phyloP scores from a whole-genome alignment of 2,329 filamentous ascomycete species.

The Neopestalotiopsis sp. region DNA sequence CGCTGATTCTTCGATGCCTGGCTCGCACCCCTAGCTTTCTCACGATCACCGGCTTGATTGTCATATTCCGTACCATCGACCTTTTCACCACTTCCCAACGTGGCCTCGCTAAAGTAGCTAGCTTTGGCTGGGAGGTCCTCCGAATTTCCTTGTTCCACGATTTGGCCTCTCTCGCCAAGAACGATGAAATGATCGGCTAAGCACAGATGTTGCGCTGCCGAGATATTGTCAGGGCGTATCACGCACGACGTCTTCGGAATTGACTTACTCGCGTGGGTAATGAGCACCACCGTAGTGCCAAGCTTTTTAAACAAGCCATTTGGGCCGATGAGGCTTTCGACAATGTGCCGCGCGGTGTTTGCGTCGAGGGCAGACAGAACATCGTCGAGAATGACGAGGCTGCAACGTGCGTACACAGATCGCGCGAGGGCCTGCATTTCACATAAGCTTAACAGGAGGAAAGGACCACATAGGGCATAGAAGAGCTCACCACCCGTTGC shows the following conservation, averaged over 20 bases:
- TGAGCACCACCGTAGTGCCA: slow-evolving; percentile 37
- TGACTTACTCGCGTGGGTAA: slow-evolving; percentile 35
- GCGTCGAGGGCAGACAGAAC: slow-evolving; percentile 42
- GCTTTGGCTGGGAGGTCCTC: not conserved
- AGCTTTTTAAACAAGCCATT: slow-evolving; percentile 34
- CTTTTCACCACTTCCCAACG: not conserved
- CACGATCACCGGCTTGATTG: not conserved
- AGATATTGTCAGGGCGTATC: not conserved
- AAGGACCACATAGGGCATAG: not conserved
- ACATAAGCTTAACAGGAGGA: not conserved
- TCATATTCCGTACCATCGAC: not conserved
- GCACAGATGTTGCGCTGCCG: slow-evolving; percentile 27
- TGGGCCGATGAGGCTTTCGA: slow-evolving; percentile 35
- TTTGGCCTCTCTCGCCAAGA: not conserved
- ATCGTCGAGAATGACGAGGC: slow-evolving; percentile 41
- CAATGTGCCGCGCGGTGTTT: slow-evolving; percentile 35
- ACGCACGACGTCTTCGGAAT: not conserved
- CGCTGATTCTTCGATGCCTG: slow-evolving; percentile 23
- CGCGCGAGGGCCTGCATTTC: slow-evolving; percentile 41
- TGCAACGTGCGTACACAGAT: slow-evolving; percentile 35
- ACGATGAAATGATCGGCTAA: not conserved
- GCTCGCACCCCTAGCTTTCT: not conserved
- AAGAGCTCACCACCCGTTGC: slow-evolving; percentile 38
- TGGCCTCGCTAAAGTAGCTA: not conserved
- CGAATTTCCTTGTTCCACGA: not conserved